Percentiles rank a stretch among this genome's conserved stretches.
phyloP scores from a whole-genome alignment of 805 yeast species.

The Saccharomyces kudriavzevii region DNA sequence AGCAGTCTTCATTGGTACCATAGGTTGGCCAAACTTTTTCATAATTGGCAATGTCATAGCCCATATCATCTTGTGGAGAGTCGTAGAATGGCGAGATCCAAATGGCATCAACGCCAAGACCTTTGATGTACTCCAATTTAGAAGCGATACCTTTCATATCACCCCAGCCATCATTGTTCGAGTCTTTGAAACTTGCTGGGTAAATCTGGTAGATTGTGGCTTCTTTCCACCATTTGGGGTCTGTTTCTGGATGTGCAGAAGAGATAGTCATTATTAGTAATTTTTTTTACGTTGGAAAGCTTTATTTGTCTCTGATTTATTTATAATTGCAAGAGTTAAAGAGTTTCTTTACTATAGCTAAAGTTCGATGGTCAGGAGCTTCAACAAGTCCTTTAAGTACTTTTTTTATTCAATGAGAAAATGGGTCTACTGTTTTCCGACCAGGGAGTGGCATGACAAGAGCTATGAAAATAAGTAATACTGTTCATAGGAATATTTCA shows the following conservation, averaged over 20 bases:
- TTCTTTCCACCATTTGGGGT: constrained; percentile 46
- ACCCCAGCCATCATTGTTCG: constrained; percentile 53
- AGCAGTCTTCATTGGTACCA: no score
- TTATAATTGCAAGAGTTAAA: no score
- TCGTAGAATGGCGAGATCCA: constrained; percentile 55
- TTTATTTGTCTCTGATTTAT: neutral
- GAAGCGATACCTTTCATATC: constrained; percentile 51
- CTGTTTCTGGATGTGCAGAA: constrained; percentile 7
- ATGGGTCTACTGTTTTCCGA: neutral
- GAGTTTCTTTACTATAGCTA: no score
- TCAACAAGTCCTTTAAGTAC: no score
- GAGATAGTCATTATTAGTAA: constrained; percentile 2
- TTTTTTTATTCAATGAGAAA: neutral
- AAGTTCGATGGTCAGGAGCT: no score
- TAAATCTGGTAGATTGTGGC: constrained; percentile 50
- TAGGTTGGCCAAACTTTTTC: no score
- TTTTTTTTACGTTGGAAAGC: neutral
- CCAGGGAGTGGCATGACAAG: neutral
- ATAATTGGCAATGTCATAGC: constrained; percentile 52
- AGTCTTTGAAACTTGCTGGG: constrained; percentile 54
- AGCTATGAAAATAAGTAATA: neutral
- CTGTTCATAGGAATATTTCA: neutral
- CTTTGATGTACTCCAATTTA: no score
- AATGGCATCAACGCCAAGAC: no score
- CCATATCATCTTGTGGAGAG: constrained; percentile 56